These are phyloP conservation scores for Whalleya microplaca DNA, from an alignment of 2,329 filamentous ascomycete species.

Conservation along the genomic window DNA sequence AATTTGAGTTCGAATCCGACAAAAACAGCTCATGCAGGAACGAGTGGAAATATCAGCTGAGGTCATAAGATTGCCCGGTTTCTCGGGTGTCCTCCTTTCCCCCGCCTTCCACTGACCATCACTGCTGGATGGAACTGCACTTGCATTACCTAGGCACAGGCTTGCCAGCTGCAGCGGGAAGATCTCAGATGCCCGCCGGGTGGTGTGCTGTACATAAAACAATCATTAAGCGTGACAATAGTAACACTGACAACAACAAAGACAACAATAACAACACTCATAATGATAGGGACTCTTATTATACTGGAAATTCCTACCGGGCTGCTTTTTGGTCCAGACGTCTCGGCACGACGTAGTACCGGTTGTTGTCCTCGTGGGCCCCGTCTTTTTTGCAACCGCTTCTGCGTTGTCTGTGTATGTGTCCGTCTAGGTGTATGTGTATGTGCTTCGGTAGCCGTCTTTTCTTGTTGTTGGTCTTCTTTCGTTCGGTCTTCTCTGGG, in stretches of 20 bases:
- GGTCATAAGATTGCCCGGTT: conserved; percentile 23
- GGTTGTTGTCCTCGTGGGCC: conserved; percentile 2
- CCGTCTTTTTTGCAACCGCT: conserved; percentile 13
- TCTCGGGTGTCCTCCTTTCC: neutral
- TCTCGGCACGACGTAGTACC: neutral
- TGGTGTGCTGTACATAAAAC: neutral
- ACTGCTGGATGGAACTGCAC: neutral
- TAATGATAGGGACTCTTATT: neutral
- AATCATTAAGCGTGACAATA: neutral
- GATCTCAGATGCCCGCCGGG: neutral
- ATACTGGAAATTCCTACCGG: neutral
- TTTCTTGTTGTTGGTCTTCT: neutral
- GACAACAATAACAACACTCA: too few relatives aligned
- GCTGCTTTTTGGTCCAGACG: neutral
- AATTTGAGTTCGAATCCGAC: conserved; percentile 12
- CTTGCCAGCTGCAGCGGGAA: neutral
- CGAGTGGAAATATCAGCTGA: conserved; percentile 25
- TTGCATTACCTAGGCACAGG: neutral
- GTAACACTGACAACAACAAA: too few relatives aligned
- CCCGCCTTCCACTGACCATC: conserved; percentile 13
- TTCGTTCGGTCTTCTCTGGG: conserved; percentile 24
- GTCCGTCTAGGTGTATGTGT: conserved; percentile 7
- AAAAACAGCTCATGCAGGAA: conserved; percentile 34
- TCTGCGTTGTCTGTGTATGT: conserved; percentile 8
- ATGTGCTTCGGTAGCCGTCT: neutral